Evolutionary conservation across 2,329 filamentous ascomycete species (phyloP), one percentile per base, ranked within the genome.

Genomic region (Sclerotinia trifoliorum): DNA sequence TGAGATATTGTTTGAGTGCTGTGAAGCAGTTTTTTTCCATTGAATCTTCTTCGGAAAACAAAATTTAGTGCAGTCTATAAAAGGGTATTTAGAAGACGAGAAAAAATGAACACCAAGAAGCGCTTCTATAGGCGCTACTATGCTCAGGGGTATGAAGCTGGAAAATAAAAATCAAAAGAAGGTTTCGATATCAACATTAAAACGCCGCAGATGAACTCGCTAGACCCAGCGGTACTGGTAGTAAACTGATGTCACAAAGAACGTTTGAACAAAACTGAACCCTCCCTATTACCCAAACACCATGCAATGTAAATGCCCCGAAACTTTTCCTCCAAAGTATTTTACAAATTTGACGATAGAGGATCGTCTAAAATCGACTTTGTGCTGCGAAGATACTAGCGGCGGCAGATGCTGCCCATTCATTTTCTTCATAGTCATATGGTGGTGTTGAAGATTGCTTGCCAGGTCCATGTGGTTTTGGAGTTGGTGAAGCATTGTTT

Each of bases 401-500:
- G 15, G 93, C 88, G 42, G 92, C 91, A 54, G 91, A 90, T 11
- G 90, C 88, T 24, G 90, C 93, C 94, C 94, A 98, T 78, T 97
- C 94, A 71, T 89, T 89, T 75, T 96, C 94, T 76, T 97, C 94
- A 75, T 95, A 92, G 75, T 97, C 94, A 74, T 97, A 97, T 4
- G 95, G 94, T 29, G 95, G 95, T 21, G 95, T 98, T 3, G 94
- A 94, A 90, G 94, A 97, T 80, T 97, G 95, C 51, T 88, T 84
- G 66, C 83, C 70, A 24, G 69, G 51, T 80, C 29, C 66, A 46
- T 24, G 82, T 77, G 66, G 83, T 80, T 72, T 85, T 79, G 70
- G 75, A n/a, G 67, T 66, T 48, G 83, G 80, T 17, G 80, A 75
- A 75, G 86, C 82, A 71, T 85, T 81, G 26, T 75, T 71, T 42